Percentiles rank a stretch among this genome's conserved stretches.
Evolutionary conservation across 805 yeast species (phyloP).

Genomic region (Saccharomyces jurei): DNA sequence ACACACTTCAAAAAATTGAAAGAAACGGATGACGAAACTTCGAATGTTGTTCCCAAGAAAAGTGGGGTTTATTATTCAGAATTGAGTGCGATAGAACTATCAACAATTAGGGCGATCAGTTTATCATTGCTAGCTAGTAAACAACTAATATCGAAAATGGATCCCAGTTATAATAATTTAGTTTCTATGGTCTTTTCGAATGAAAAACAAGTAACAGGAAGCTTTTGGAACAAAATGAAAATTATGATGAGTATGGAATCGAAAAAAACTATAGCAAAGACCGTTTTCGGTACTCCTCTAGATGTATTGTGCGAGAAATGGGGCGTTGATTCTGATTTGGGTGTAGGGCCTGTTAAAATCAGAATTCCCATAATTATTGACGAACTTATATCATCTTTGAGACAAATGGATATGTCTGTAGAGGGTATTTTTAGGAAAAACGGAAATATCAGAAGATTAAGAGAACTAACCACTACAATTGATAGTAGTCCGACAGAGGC

Average conservation of each 20-base stretch:
- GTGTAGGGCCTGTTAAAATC: conserved; percentile 73
- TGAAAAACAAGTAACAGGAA: conserved; percentile 34
- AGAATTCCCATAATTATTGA: conserved; percentile 81
- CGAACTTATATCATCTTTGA: conserved; percentile 73
- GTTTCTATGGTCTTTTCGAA: conserved; percentile 68
- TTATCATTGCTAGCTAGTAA: conserved; percentile 24
- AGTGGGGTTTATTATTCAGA: conserved; percentile 55
- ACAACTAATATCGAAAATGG: background rate
- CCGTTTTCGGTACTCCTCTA: conserved; percentile 75
- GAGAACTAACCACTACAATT: conserved; percentile 63
- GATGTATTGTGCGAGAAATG: conserved; percentile 55
- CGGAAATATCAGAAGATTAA: conserved; percentile 81
- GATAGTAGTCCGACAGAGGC: conserved; percentile 64
- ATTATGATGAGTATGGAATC: conserved; percentile 22
- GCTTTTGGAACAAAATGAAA: conserved; percentile 28
- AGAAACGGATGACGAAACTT: conserved; percentile 23
- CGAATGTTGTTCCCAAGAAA: conserved; percentile 12
- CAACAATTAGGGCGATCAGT: conserved; percentile 50
- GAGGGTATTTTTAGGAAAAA: conserved; percentile 95
- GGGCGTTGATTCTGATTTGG: conserved; percentile 79
- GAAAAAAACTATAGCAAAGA: conserved; percentile 20
- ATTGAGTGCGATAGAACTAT: conserved; percentile 31
- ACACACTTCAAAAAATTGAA: conserved; percentile 54
- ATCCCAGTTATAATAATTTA: conserved; percentile 2
- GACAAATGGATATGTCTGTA: conserved; percentile 86